Conservation (phyloP, 2,329 filamentous ascomycete species). For the Pleoardoris graminearum region DNA sequence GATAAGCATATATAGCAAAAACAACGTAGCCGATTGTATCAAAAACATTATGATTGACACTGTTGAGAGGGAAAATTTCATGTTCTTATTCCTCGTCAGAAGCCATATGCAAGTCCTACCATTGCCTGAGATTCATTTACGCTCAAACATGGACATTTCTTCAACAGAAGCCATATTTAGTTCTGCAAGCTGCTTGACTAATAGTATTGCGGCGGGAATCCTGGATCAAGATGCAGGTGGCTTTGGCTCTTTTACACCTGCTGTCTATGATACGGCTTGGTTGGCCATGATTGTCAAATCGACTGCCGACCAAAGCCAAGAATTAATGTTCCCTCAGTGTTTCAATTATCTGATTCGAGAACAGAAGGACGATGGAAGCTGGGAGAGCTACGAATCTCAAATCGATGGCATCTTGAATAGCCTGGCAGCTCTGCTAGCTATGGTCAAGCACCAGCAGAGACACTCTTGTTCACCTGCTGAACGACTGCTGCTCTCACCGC, state of each 20-base stretch:
- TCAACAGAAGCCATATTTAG: background rate
- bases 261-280: constrained; percentile 22
- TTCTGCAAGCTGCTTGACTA: background rate
- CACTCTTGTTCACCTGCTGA: background rate
- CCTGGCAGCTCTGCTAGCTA: constrained; percentile 37
- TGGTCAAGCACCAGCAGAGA: constrained; percentile 22
- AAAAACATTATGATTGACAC: too few species aligned
- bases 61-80: background rate
- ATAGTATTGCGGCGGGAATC: background rate
- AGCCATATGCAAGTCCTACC: background rate
- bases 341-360: constrained; percentile 11
- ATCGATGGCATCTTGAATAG: constrained; percentile 45
- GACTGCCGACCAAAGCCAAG: background rate
- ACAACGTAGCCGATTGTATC: too few species aligned
- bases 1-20: background rate
- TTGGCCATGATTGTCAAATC: constrained; percentile 15
- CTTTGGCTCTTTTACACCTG: constrained; percentile 9
- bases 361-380: constrained; percentile 19
- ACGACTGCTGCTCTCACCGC: background rate
- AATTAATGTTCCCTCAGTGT: constrained; percentile 11
- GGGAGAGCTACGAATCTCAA: constrained; percentile 28
- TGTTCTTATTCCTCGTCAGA: background rate
- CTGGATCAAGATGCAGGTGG: background rate
- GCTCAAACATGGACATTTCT: background rate
- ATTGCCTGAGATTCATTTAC: background rate